phyloP scores from a whole-genome alignment of 2,329 filamentous ascomycete species.

The Xylariaceae sp. region DNA sequence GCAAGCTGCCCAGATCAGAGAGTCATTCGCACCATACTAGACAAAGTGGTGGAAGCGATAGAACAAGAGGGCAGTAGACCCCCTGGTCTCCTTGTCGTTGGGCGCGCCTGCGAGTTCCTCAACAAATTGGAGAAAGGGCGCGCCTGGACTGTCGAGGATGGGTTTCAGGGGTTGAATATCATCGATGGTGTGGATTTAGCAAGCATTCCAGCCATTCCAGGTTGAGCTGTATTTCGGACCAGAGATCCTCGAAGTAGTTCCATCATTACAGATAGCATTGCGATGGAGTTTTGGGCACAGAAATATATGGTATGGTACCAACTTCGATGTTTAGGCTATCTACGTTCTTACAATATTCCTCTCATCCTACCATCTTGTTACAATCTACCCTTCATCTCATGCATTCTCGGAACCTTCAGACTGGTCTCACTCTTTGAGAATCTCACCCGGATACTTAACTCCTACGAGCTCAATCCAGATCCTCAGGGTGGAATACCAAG shows the following conservation, averaged over 20 bases:
- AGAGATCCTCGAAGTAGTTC: background rate
- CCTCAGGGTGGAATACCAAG: slow-evolving; percentile 50
- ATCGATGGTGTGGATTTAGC: slow-evolving; percentile 18
- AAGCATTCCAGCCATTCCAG: background rate
- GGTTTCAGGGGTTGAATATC: slow-evolving; percentile 70
- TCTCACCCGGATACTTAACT: background rate
- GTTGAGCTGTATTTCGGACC: background rate
- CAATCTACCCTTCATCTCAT: background rate
- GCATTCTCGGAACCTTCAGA: background rate
- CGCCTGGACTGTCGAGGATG: slow-evolving; percentile 84
- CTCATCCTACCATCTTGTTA: background rate
- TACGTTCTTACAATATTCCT: slow-evolving; percentile 8
- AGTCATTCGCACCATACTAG: slow-evolving; percentile 83
- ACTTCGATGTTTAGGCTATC: slow-evolving; percentile 14
- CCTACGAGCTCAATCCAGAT: slow-evolving; percentile 26
- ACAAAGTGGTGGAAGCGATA: slow-evolving; percentile 75
- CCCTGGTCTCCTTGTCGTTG: slow-evolving; percentile 84
- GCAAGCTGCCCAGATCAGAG: slow-evolving; percentile 93
- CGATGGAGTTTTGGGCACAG: background rate
- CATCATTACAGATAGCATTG: background rate
- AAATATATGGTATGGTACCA: slow-evolving; percentile 2
- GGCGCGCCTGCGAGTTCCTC: slow-evolving; percentile 77
- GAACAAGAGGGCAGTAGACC: slow-evolving; percentile 87
- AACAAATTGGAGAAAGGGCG: slow-evolving; percentile 54
- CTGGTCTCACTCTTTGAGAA: background rate